Percentiles rank a stretch among this genome's conserved stretches.
Evolutionary conservation across 345 rosid genomes (phyloP).

Genomic region (Dimocarpus longan): DNA sequence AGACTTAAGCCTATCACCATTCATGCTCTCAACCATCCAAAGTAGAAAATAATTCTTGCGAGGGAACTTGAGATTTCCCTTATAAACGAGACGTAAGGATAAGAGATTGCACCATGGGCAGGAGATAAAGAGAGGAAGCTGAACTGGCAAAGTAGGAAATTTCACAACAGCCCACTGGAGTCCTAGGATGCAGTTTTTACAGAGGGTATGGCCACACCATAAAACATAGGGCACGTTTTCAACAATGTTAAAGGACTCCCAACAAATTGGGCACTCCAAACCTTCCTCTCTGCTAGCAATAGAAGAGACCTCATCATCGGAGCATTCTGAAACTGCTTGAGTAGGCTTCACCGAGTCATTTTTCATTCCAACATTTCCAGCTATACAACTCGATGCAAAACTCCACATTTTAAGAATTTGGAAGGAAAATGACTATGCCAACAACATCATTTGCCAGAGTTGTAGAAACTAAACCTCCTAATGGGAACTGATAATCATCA

Average conservation of each 20-base stretch:
- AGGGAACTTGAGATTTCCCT: conserved; percentile 77
- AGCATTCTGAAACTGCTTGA: conserved; percentile 57
- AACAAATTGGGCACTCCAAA: conserved; percentile 88
- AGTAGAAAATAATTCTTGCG: conserved; percentile 83
- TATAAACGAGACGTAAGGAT: conserved; percentile 76
- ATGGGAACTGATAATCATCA: conserved; percentile 14
- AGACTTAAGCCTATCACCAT: conserved; percentile 63
- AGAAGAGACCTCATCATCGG: conserved; percentile 71
- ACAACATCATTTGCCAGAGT: conserved; percentile 14
- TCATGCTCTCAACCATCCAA: conserved; percentile 96
- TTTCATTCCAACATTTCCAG: conserved; percentile 44
- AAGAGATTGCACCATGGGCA: conserved; percentile 93
- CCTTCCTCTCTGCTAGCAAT: conserved; percentile 65
- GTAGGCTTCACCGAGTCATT: conserved; percentile 33
- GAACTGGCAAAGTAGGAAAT: conserved; percentile 72
- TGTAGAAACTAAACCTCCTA: conserved; percentile 15
- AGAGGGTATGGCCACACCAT: conserved; percentile 95
- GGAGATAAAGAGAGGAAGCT: conserved; percentile 83
- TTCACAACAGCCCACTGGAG: conserved; percentile 79
- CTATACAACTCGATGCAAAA: conserved; percentile 52
- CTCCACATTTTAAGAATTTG: conserved; percentile 53
- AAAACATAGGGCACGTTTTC: conserved; percentile 87
- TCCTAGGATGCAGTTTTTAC: conserved; percentile 83
- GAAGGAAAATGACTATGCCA: conserved; percentile 1
- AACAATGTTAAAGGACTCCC: conserved; percentile 90